Evolutionary conservation across 1,284 basidiomycete genomes (phyloP), one percentile per base, ranked within the genome.

Genomic region (Puccinia polysora): DNA sequence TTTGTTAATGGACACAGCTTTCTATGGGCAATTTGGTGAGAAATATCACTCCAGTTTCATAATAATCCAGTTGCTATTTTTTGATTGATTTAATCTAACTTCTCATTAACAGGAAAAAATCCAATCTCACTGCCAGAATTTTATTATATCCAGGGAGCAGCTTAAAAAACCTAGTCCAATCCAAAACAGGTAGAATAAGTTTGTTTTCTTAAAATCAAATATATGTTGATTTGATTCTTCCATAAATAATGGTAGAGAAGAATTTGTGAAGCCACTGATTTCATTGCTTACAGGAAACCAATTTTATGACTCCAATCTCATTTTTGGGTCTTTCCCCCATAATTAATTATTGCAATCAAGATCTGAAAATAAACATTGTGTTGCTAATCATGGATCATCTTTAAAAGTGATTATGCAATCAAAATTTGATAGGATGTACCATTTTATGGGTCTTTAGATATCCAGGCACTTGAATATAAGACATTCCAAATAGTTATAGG

Each of bases 1-100:
- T 34, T 20, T 12, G 1, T 12, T 32, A 47, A 23, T 58, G n/a
- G 4, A 45, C 47, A 40, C n/a, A 68, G 67, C 45, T 60, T 20
- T 12, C 67, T 70, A 7, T 70, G 67, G 67, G 53, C 45, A 25
- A 52, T n/a, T 30, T 70, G 67, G 67, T 70, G 60, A 49, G 67
- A 18, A 20, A n/a, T 38, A 18, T 6, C 45, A 12, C n/a, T 36
- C 15, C 28, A n/a, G n/a, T n/a, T n/a, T n/a, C n/a, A n/a, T n/a
- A n/a, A 18, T 56, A 20, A 20, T 18, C 34, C 3, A 23, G 28
- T 25, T 25, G 28, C 49, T 20, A n/a, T 50, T 56, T 53, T 56
- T 56, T 32, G 15, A 56, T 30, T 2, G 3, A 2, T 55, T 3
- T 4, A n/a, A n/a, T n/a, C n/a, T n/a, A n/a, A n/a, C n/a, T n/a